A percentile compares a stretch with the other conserved stretches of the same genome.
phyloP scores from a whole-genome alignment of 176 grass and related monocot genomes.

The Panicum miliaceum region DNA sequence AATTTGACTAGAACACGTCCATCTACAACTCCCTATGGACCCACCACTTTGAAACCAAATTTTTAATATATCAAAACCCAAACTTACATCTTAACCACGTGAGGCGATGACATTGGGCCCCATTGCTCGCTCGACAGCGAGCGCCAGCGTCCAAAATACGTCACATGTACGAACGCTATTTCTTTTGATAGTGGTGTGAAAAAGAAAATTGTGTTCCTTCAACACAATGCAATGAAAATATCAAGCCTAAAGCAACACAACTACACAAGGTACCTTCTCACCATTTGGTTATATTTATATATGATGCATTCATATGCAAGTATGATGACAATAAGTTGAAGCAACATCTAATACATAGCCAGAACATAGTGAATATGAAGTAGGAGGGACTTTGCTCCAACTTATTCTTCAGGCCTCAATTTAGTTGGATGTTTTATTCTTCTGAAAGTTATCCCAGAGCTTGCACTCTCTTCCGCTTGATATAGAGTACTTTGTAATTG shows the following conservation, averaged over 20 bases:
- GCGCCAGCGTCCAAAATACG: no score
- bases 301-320: not conserved
- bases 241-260: not conserved
- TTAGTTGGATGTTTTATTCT: not conserved
- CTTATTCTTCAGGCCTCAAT: not conserved
- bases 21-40: not conserved
- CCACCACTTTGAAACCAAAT: not conserved
- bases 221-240: not conserved
- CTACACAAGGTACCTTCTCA: not conserved
- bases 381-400: not conserved
- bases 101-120: no score
- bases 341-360: not conserved
- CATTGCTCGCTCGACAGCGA: no score
- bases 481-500: constrained; percentile 40
- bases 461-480: constrained; percentile 34
- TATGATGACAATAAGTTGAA: constrained; percentile 5
- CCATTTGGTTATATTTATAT: not conserved
- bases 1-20: not conserved
- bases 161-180: no score
- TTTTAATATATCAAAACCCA: not conserved
- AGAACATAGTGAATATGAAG: not conserved
- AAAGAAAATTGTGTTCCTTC: not conserved
- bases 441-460: not conserved
- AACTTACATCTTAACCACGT: no score
- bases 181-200: no score